Base-by-base conservation (phyloP, 2,329 filamentous ascomycete species). In the Colletotrichum lentis region DNA sequence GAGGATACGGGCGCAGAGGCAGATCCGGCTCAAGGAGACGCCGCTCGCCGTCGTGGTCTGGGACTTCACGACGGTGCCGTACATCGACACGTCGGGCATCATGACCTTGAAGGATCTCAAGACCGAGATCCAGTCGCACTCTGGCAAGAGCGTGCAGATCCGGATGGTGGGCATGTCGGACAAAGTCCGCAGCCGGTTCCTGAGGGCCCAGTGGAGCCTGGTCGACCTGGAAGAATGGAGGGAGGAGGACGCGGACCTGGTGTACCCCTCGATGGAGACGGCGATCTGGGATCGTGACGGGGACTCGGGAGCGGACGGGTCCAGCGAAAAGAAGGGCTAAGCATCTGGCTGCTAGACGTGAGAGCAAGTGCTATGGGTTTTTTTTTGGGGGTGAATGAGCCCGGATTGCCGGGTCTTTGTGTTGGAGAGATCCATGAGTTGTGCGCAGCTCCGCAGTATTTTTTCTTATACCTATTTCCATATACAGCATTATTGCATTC, bases 31-130 rank as follows among this genome's bases (percentile, higher is more conserved):
- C 66, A 68, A 61, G 22, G 67, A 69, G 24, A 67, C 56, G 12
- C 68, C 76, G 73, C 80, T 88, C 18, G 77, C 78, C 0, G 74
- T 84, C 2, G 79, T 88, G 0, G 78, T 88, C 0, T 76, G 88
- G 0, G 86, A 88, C 71, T 84, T 88, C 62, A 75, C 75, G 1
- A 80, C 81, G 66, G 83, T 85, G 18, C 82, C 83, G 16, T 84
- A 86, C 68, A 79, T 86, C 12, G 86, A 88, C 65, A 81, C 81
- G 0, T 88, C 86, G 0, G 86, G 83, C 0, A 78, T 86, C 5
- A 77, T 80, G 0, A 82, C 85, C 16, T 74, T 88, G 8, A 78
- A 79, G 57, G 83, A 83, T 37, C 74, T 88, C n/a, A 77, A 82
- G 22, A 76, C 76, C 18, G 84, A 86, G 71, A 71, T 88, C 5